A percentile compares a stretch with the other conserved stretches of the same genome.
These are phyloP conservation scores for Pseudocercospora vitis DNA, from an alignment of 2,329 filamentous ascomycete genomes.

Conservation along the genomic window DNA sequence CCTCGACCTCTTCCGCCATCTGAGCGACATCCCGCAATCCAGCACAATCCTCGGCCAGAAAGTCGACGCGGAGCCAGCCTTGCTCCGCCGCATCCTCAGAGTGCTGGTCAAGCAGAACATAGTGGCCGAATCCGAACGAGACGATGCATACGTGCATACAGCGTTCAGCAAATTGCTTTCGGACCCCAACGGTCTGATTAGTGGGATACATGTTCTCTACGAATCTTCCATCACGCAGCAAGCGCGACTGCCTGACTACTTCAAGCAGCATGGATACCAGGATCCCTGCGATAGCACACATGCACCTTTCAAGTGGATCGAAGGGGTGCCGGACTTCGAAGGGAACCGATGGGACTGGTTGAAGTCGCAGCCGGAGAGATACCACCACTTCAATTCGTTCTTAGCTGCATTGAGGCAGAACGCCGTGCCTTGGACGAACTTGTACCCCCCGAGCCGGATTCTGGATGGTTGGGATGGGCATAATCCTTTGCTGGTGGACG, in stretches of 20 bases:
- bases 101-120: slow-evolving; percentile 17
- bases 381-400: slow-evolving; percentile 19
- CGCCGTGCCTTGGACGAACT: slow-evolving; percentile 11
- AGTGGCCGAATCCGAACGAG: slow-evolving; percentile 9
- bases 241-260: slow-evolving; percentile 18
- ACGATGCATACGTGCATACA: slow-evolving; percentile 18
- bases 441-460: slow-evolving; percentile 10
- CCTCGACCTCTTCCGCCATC: slow-evolving; percentile 16
- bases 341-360: slow-evolving; percentile 17
- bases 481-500: slow-evolving; percentile 26
- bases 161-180: slow-evolving; percentile 13
- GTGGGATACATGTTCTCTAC: slow-evolving; percentile 20
- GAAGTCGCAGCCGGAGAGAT: background rate
- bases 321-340: slow-evolving; percentile 7
- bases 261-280: slow-evolving; percentile 13
- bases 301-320: slow-evolving; percentile 19
- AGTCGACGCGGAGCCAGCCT: slow-evolving; percentile 16
- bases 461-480: slow-evolving; percentile 17
- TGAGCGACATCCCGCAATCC: slow-evolving; percentile 2
- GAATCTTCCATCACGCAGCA: slow-evolving; percentile 11
- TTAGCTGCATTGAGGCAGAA: slow-evolving; percentile 13
- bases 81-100: slow-evolving; percentile 17
- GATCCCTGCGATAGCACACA: slow-evolving; percentile 16
- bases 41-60: slow-evolving; percentile 7
- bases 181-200: slow-evolving; percentile 16